Base-by-base conservation (phyloP, 2,329 filamentous ascomycete species). In the Beauveria sp. region DNA sequence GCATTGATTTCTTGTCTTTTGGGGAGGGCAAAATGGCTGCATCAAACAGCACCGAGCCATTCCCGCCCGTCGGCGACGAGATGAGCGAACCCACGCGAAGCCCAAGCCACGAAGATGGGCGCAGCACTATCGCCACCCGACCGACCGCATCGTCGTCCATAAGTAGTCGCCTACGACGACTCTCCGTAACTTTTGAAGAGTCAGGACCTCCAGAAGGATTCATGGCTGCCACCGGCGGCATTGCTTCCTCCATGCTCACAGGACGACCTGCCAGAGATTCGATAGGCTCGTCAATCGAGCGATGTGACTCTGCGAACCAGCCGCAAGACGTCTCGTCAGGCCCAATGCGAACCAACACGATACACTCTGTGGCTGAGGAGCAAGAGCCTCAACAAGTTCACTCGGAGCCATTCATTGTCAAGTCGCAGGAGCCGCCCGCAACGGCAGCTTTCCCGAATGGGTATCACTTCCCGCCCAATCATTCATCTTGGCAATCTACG, bases 401-500 rank as follows among this genome's bases (percentile, higher is more conserved):
- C 14, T 41, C 34, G 3, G 37, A 40, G 18, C 47, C 50, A n/a
- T 40, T 43, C 37, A 51, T 56, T 43, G 62, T 54, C 24, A 55
- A 61, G 10, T 48, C 58, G 3, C 65, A 63, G 3, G 70, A 72
- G 51, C 71, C 72, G 10, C 30, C 65, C 8, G 66, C 65, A 5
- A 68, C 76, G 43, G 76, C 73, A 61, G 69, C 78, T 60, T 85
- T 83, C 64, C 75, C 79, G n/a, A 88, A 87, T 67, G 84, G 85
- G 47, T 87, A 88, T 67, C 82, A 87, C 68, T 87, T 86, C 66
- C 84, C 83, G 24, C 85, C 83, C 5, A 83, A 79, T 60, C 84
- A 85, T 67, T 75, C 84, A 0, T 84, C 82, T 76, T 80, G 76
- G 41, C 81, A 85, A 61, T 82, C 85, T 1, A 82, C 84, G 2